Conservation (phyloP, 2,329 filamentous ascomycete species). For the Fusarium proliferatum region DNA sequence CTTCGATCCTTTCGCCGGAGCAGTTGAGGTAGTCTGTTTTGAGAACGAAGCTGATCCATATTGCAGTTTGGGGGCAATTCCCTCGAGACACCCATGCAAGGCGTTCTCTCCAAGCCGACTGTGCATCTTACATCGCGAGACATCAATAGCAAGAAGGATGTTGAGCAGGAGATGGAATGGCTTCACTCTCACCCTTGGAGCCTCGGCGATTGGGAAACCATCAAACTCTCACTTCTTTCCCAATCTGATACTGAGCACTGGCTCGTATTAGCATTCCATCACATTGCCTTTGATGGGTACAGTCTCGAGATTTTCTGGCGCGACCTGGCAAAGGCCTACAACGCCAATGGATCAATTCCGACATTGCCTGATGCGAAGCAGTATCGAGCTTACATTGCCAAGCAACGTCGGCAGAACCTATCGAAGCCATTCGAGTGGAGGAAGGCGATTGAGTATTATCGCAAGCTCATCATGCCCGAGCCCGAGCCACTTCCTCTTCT, state of each 20-base stretch:
- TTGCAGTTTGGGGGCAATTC: background rate
- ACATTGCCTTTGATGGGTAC: constrained; percentile 2
- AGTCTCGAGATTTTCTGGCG: constrained; percentile 7
- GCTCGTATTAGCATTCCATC: background rate
- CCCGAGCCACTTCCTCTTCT: background rate
- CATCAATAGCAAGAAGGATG: background rate
- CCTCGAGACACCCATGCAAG: background rate
- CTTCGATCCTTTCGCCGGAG: fast-evolving
- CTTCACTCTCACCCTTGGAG: background rate
- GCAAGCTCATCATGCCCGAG: constrained; percentile 1
- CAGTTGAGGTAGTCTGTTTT: fast-evolving
- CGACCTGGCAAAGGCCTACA: constrained; percentile 2
- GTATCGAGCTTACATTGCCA: background rate
- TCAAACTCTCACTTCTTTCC: background rate
- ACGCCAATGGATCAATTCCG: background rate
- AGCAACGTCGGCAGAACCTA: background rate
- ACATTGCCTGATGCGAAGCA: background rate
- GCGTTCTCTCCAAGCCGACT: background rate
- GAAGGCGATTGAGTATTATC: constrained; percentile 2
- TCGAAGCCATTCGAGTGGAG: constrained; percentile 5
- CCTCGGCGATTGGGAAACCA: background rate
- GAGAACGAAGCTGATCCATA: background rate
- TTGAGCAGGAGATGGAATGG: background rate
- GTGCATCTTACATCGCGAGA: background rate
- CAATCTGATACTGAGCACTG: background rate